A percentile compares a stretch with the other conserved stretches of the same genome.
Conservation (phyloP, 176 grass and related monocot genomes). For the Alopecurus myosuroides region DNA sequence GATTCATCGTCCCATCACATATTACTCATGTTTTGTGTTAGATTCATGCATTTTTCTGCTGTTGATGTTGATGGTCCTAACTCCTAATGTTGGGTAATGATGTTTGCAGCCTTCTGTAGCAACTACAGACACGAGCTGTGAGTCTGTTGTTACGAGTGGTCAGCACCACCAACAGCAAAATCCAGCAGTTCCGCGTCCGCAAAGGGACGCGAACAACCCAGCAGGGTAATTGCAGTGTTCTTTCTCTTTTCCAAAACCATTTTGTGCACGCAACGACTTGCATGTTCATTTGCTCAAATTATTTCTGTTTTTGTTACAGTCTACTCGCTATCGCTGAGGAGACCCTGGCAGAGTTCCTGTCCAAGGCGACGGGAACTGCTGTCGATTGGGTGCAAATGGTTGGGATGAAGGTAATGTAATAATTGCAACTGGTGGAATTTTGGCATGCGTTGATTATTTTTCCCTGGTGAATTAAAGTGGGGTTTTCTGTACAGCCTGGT, state of each 20-base stretch:
- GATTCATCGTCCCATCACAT: neutral
- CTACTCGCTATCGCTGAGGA: slow-evolving; percentile 98
- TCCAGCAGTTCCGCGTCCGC: slow-evolving; percentile 55
- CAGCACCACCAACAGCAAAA: slow-evolving; percentile 88
- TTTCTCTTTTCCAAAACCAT: neutral
- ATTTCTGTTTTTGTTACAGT: slow-evolving; percentile 37
- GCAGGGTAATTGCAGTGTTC: slow-evolving; percentile 57
- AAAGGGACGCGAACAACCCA: slow-evolving; percentile 87
- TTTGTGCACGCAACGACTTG: neutral
- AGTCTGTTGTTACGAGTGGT: slow-evolving; percentile 98
- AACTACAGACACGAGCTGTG: slow-evolving; percentile 89
- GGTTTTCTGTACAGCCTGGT: slow-evolving; percentile 79
- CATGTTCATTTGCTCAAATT: neutral
- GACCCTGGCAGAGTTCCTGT: slow-evolving; percentile 97
- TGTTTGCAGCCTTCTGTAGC: slow-evolving; percentile 62
- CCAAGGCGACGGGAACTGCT: slow-evolving; percentile 96
- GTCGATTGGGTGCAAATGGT: slow-evolving; percentile 99
- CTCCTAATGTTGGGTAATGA: slow-evolving; percentile 18
- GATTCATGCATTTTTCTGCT: neutral
- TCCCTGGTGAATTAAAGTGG: neutral
- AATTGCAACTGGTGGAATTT: slow-evolving; percentile 7
- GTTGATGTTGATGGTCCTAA: neutral
- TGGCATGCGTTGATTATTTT: slow-evolving; percentile 11
- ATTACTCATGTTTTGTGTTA: neutral
- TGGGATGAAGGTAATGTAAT: slow-evolving; percentile 89